Conservation (phyloP, 2,329 filamentous ascomycete species). For the Cladosporium colombiae region DNA sequence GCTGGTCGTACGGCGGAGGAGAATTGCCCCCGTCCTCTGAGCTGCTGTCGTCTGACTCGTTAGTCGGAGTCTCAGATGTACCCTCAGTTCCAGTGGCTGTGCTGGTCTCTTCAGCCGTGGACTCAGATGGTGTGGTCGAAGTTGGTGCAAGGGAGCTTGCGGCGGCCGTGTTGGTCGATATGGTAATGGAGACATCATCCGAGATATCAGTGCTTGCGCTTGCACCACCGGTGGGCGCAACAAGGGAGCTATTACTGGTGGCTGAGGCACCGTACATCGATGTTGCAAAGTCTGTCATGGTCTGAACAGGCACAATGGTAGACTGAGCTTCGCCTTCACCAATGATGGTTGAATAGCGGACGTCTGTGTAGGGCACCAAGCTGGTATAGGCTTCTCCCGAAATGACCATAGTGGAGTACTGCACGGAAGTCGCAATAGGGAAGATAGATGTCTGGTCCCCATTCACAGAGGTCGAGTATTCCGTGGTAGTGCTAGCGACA, state of each 20-base stretch:
- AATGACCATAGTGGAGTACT: constrained; percentile 13
- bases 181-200: background rate
- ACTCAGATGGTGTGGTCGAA: background rate
- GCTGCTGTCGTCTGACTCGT: background rate
- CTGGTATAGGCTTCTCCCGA: background rate
- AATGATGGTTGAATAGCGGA: constrained; percentile 10
- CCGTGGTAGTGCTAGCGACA: background rate
- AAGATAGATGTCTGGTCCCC: constrained; percentile 7
- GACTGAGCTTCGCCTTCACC: background rate
- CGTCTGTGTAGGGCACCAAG: background rate
- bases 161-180: constrained; percentile 59
- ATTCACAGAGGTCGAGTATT: constrained; percentile 12
- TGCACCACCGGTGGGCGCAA: background rate
- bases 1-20: background rate
- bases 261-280: background rate
- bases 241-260: background rate
- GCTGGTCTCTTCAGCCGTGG: background rate
- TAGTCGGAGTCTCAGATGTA: background rate
- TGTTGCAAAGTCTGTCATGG: constrained; percentile 4
- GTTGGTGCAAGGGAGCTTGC: background rate
- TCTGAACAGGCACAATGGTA: constrained; percentile 2
- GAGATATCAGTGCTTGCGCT: background rate
- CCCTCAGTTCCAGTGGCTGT: background rate
- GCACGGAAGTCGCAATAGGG: constrained; percentile 11
- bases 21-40: background rate